Percentiles rank a stretch among this genome's conserved stretches.
Evolutionary conservation across 2,329 filamentous ascomycete genomes (phyloP).

Genomic region (Fusarium sp.): DNA sequence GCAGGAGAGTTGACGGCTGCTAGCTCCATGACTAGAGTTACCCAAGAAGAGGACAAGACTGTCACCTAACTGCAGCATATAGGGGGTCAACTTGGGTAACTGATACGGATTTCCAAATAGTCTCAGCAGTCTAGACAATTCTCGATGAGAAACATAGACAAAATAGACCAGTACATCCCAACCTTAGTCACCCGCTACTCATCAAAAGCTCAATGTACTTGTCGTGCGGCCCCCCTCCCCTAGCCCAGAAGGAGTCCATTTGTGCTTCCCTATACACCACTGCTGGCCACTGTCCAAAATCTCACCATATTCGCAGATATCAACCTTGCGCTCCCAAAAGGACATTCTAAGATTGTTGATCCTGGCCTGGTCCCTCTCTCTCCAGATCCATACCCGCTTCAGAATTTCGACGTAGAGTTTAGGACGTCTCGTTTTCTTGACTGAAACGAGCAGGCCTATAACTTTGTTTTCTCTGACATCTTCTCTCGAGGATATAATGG

Average conservation of each 20-base stretch:
- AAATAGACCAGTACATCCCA: no score
- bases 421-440: constrained; percentile 7
- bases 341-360: constrained; percentile 5
- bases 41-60: no score
- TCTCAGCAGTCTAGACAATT: no score
- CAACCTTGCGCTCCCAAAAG: constrained; percentile 6
- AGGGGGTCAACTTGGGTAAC: no score
- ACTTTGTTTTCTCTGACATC: constrained; percentile 5
- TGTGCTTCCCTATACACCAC: constrained; percentile 11
- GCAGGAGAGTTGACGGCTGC: no score
- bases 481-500: constrained; percentile 2
- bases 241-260: not conserved
- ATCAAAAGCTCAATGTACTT: not conserved
- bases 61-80: no score
- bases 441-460: constrained; percentile 7
- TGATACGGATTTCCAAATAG: no score
- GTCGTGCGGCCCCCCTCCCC: not conserved
- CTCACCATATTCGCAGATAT: constrained; percentile 7
- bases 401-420: constrained; percentile 7
- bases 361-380: constrained; percentile 4
- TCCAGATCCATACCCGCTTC: constrained; percentile 9
- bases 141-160: no score
- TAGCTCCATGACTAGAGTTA: no score
- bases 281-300: constrained; percentile 7
- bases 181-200: no score